These are phyloP conservation scores for Leishmania guyanensis DNA, from an alignment of 208 protist species.

Conservation along the genomic window DNA sequence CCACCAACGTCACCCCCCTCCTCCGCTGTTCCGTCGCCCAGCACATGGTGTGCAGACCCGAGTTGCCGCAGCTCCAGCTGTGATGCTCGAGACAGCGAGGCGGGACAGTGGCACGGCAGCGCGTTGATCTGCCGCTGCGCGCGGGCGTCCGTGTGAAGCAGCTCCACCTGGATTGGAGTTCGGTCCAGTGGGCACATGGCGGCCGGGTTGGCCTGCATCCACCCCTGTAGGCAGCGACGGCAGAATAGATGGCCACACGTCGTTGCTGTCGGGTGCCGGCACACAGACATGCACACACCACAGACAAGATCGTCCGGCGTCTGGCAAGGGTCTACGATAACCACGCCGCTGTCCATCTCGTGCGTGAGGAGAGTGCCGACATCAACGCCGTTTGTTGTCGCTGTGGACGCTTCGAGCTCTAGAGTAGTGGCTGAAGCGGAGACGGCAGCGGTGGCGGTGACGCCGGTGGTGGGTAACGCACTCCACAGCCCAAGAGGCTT, in stretches of 20 bases:
- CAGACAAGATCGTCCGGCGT: slow-evolving; percentile 14
- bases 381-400: neutral
- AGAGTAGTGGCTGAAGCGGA: neutral
- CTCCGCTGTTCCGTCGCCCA: neutral
- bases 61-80: slow-evolving; percentile 7
- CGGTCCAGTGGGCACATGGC: slow-evolving; percentile 15
- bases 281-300: slow-evolving; percentile 19
- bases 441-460: neutral
- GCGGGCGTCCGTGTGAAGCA: slow-evolving; percentile 13
- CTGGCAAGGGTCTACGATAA: slow-evolving; percentile 6
- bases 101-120: slow-evolving; percentile 11
- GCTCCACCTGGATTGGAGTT: slow-evolving; percentile 1
- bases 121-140: slow-evolving; percentile 24
- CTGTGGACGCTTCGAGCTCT: neutral
- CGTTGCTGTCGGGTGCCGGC: slow-evolving; percentile 9
- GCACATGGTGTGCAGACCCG: neutral
- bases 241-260: slow-evolving; percentile 20
- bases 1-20: neutral
- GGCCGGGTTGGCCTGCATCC: slow-evolving; percentile 5
- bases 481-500: slow-evolving; percentile 7
- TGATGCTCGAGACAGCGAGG: neutral
- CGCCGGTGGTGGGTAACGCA: neutral
- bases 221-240: slow-evolving; percentile 14
- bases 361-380: slow-evolving; percentile 13
- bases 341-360: slow-evolving; percentile 12